Percentiles rank a stretch among this genome's conserved stretches.
These are phyloP conservation scores for Trifolium subterraneum DNA, from an alignment of 306 rosid species.

Conservation along the genomic window DNA sequence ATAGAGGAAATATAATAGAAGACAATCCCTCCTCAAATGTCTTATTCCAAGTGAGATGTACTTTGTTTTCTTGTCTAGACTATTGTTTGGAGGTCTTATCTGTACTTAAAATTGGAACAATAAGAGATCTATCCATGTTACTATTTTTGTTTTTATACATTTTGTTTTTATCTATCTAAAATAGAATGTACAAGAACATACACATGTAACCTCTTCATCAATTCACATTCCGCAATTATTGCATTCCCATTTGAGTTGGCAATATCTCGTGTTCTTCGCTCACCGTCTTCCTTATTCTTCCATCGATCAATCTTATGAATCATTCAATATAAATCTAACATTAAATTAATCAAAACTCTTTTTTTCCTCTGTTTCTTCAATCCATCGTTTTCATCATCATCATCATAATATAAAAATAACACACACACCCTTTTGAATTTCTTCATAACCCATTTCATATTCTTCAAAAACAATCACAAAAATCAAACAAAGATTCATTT, in stretches of 20 bases:
- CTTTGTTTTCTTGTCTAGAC: no score
- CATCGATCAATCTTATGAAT: not conserved
- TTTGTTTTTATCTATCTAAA: no score
- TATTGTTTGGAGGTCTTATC: no score
- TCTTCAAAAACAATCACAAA: not conserved
- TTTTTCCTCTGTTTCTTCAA: not conserved
- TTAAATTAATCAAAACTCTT: not conserved
- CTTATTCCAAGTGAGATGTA: no score
- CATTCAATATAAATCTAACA: not conserved
- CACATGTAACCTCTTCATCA: no score
- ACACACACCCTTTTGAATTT: constrained; percentile 1
- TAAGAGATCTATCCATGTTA: not conserved
- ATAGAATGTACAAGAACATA: no score
- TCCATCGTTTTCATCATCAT: not conserved
- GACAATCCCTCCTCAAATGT: no score
- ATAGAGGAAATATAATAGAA: no score
- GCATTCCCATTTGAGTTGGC: no score
- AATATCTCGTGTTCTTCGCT: no score
- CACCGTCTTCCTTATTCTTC: not conserved
- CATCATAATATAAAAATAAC: not conserved
- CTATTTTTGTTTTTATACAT: not conserved
- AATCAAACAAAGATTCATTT: not conserved
- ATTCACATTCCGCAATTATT: no score
- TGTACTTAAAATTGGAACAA: no score
- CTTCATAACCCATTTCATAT: constrained; percentile 3